These are phyloP conservation scores for Rosa lucieae DNA, from an alignment of 306 rosid genomes.

Conservation along the genomic window DNA sequence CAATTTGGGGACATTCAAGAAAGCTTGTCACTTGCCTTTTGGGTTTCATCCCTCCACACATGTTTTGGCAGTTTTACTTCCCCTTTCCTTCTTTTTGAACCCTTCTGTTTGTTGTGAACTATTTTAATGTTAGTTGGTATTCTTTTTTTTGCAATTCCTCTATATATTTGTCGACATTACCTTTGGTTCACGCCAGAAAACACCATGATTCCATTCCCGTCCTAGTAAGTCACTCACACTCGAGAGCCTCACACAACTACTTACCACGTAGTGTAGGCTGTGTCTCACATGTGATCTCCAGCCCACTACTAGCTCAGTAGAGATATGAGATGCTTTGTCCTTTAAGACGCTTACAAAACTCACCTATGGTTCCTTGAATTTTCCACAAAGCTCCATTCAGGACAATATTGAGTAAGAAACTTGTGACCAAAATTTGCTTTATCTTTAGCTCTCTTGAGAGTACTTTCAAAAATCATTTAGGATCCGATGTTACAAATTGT, in stretches of 20 bases:
- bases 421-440: constrained; percentile 6
- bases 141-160: constrained; percentile 28
- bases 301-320: constrained; percentile 15
- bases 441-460: neutral
- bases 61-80: constrained; percentile 13
- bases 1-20: constrained; percentile 37
- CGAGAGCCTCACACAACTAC: constrained; percentile 33
- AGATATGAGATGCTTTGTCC: constrained; percentile 22
- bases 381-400: constrained; percentile 17
- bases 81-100: constrained; percentile 19
- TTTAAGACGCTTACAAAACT: constrained; percentile 22
- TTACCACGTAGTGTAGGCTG: constrained; percentile 26
- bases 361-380: constrained; percentile 29
- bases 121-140: constrained; percentile 28
- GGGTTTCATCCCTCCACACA: constrained; percentile 37
- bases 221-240: constrained; percentile 45
- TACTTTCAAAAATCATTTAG: neutral
- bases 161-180: constrained; percentile 33
- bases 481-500: neutral
- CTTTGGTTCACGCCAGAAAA: constrained; percentile 50
- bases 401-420: neutral
- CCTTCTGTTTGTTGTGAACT: constrained; percentile 13
- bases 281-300: constrained; percentile 52
- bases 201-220: constrained; percentile 55
- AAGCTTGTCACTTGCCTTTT: constrained; percentile 16